Base-by-base conservation (phyloP, 805 yeast genomes). In the Candida multigemmis region DNA sequence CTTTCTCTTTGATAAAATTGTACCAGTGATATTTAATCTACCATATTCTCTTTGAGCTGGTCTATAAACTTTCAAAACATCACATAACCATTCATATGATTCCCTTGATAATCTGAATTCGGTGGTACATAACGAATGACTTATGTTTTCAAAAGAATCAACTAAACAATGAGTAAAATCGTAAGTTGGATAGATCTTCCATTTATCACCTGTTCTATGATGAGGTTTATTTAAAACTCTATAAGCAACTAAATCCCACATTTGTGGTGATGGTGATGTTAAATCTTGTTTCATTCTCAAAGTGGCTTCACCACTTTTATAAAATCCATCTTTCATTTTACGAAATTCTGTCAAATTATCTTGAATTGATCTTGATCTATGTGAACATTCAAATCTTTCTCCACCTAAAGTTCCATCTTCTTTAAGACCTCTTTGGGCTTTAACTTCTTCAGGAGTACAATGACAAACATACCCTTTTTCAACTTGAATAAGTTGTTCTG, bases 11-110 rank as follows among this genome's bases (percentile, higher is more conserved):
- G 95, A 84, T 72, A 91, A 62, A 36, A 91, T 75, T 7, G 97
- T 83, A 30, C 98, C 98, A 2, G 94, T 82, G 41, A 91, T 73
- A 54, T 87, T 91, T 51, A 91, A 73, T 55, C 98, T 77, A 40
- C 99, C 99, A 46, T 87, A 91, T 57, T 91, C 99, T 55, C 98
- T 78, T 70, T 91, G 99, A 8, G 96, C 95, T 17, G 99, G 98
- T 65, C 95, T 78, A 60, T 85, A 91, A 24, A 91, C 95, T 46
- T 83, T 87, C 34, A 91, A 74, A 20, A 78, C 87, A 44, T 91
- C 97, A 65, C 97, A 89, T 41, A 91, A 70, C 99, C 99, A 91
- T 59, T 91, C 99, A 55, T 91, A 91, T 46, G 93, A 78, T 60
- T 89, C 94, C 50, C 99, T 74, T 15, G 94, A 80, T 31, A 89